phyloP scores from a whole-genome alignment of 257 asterid genomes.

The Solanum appendiculatum region DNA sequence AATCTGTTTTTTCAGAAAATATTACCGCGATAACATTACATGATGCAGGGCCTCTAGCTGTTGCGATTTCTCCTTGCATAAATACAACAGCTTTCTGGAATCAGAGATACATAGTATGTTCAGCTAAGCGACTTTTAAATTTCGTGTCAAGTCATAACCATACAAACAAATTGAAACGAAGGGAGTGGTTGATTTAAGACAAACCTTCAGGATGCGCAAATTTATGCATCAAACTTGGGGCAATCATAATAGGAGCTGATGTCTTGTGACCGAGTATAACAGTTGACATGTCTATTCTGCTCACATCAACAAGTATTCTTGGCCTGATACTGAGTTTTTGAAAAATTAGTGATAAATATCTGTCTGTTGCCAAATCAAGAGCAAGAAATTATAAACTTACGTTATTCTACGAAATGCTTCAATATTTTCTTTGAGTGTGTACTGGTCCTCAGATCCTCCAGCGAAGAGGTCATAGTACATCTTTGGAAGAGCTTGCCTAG shows the following conservation, averaged over 20 bases:
- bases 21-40: slow-evolving; percentile 44
- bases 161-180: background rate
- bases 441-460: slow-evolving; percentile 64
- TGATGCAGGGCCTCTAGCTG: slow-evolving; percentile 51
- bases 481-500: slow-evolving; percentile 54
- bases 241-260: slow-evolving; percentile 45
- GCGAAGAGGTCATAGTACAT: slow-evolving; percentile 48
- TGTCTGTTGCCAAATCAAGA: background rate
- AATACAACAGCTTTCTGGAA: background rate
- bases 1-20: background rate
- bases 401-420: slow-evolving; percentile 39
- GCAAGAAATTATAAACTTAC: slow-evolving; percentile 13
- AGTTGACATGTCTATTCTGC: slow-evolving; percentile 43
- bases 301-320: slow-evolving; percentile 43
- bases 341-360: background rate
- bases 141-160: background rate
- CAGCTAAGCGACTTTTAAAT: background rate
- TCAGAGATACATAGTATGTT: background rate
- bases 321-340: slow-evolving; percentile 30
- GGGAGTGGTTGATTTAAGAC: background rate
- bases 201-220: slow-evolving; percentile 55
- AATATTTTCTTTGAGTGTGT: slow-evolving; percentile 41
- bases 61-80: slow-evolving; percentile 49
- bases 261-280: slow-evolving; percentile 33
- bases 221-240: slow-evolving; percentile 36